These are phyloP conservation scores for Penicillium sp. DNA, from an alignment of 2,329 filamentous ascomycete species.

Conservation along the genomic window DNA sequence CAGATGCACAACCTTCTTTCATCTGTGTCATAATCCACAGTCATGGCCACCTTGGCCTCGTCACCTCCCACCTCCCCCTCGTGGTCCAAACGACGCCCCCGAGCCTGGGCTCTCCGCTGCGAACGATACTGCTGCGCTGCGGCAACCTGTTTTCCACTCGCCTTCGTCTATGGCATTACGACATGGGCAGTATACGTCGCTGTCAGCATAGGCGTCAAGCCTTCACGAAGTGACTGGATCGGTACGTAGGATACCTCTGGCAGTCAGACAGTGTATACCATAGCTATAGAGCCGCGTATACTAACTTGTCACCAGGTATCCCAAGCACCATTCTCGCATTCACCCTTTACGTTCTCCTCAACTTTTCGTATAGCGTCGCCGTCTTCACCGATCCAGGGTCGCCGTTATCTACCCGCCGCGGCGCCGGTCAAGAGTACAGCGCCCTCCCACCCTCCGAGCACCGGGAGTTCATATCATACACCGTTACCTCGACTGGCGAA, in stretches of 20 bases:
- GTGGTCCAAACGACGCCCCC: constrained; percentile 41
- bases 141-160: constrained; percentile 78
- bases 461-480: constrained; percentile 67
- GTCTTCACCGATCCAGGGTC: constrained; percentile 89
- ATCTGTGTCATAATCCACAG: constrained; percentile 12
- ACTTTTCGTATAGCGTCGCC: constrained; percentile 85
- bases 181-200: constrained; percentile 92
- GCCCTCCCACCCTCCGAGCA: constrained; percentile 71
- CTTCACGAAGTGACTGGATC: constrained; percentile 48
- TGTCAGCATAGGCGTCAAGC: constrained; percentile 63
- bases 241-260: constrained; percentile 27
- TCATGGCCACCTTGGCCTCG: constrained; percentile 40
- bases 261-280: background rate
- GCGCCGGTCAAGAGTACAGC: constrained; percentile 57
- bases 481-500: constrained; percentile 86
- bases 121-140: constrained; percentile 81
- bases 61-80: constrained; percentile 41
- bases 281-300: background rate
- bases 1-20: constrained; percentile 15
- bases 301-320: constrained; percentile 28
- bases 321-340: constrained; percentile 61
- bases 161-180: constrained; percentile 84
- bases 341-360: constrained; percentile 71
- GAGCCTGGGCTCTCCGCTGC: constrained; percentile 48
- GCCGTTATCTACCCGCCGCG: constrained; percentile 43